These are phyloP conservation scores for Mayamaea pseudoterrestris DNA, from an alignment of 108 stramenopile genomes.

Conservation along the genomic window DNA sequence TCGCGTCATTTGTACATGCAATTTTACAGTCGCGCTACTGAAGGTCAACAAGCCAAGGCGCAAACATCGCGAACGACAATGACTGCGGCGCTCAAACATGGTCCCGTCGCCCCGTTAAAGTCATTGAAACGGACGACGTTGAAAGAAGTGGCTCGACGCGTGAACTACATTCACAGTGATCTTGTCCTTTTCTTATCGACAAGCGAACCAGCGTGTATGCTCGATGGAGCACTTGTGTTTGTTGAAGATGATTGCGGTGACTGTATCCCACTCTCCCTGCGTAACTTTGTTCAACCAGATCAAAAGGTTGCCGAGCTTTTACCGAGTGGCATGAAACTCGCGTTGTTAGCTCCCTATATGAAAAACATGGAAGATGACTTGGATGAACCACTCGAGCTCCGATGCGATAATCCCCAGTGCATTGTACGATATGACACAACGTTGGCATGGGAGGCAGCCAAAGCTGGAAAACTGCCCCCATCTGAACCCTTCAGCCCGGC, in stretches of 20 bases:
- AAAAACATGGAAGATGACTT: constrained; percentile 9
- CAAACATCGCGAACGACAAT: not conserved
- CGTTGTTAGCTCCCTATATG: constrained; percentile 15
- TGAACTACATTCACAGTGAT: constrained; percentile 7
- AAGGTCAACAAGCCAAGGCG: not conserved
- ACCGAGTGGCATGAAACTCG: constrained; percentile 9
- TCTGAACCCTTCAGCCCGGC: not conserved
- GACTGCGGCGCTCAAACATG: not conserved
- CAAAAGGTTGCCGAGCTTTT: constrained; percentile 7
- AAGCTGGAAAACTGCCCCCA: constrained; percentile 2
- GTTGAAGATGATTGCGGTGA: constrained; percentile 15
- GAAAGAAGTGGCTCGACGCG: constrained; percentile 5
- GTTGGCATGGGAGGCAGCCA: not conserved
- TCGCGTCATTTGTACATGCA: too few species aligned
- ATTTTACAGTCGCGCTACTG: too few species aligned
- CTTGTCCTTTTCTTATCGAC: constrained; percentile 9
- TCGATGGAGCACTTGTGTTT: constrained; percentile 4
- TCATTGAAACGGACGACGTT: not conserved
- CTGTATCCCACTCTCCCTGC: constrained; percentile 3
- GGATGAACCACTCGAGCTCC: not conserved
- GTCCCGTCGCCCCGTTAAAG: not conserved
- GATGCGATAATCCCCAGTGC: constrained; percentile 21
- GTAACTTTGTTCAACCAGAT: constrained; percentile 8
- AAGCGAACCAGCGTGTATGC: constrained; percentile 1
- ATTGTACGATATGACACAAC: constrained; percentile 1